A percentile compares a stretch with the other conserved stretches of the same genome.
Conservation (phyloP, 495 filamentous ascomycete species). For the Aspergillus ostianus region DNA sequence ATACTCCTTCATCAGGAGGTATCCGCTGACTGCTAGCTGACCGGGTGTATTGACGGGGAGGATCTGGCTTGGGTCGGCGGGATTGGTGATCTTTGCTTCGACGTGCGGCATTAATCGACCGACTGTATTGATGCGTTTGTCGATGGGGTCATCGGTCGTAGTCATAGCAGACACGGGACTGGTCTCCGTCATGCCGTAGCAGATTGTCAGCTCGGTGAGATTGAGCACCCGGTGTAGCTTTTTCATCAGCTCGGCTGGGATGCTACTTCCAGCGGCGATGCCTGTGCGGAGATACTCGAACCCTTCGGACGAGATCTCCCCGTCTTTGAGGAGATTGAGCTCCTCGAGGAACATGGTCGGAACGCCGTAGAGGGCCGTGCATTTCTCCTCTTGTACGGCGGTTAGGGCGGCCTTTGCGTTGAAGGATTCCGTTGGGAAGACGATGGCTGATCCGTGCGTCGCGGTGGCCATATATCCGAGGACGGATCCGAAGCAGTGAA, state of each 20-base stretch:
- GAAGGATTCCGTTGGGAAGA: constrained; percentile 87
- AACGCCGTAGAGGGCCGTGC: constrained; percentile 88
- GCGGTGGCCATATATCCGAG: constrained; percentile 93
- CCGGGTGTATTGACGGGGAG: constrained; percentile 66
- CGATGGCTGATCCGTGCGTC: constrained; percentile 79
- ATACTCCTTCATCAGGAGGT: constrained; percentile 88
- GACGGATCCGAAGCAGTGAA: constrained; percentile 91
- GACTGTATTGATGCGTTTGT: constrained; percentile 74
- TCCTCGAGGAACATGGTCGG: constrained; percentile 96
- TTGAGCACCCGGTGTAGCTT: constrained; percentile 74
- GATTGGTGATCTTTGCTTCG: constrained; percentile 78
- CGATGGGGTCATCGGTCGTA: constrained; percentile 72
- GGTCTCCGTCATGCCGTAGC: constrained; percentile 99
- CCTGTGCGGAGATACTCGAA: constrained; percentile 78
- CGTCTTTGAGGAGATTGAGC: constrained; percentile 65
- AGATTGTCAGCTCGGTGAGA: constrained; percentile 83
- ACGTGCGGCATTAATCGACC: constrained; percentile 80
- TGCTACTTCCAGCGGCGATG: constrained; percentile 84
- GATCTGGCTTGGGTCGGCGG: constrained; percentile 51
- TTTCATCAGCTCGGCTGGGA: constrained; percentile 83
- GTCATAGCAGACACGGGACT: constrained; percentile 93
- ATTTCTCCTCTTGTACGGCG: constrained; percentile 69
- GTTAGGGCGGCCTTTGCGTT: constrained; percentile 70
- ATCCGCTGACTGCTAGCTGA: constrained; percentile 82
- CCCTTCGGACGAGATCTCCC: constrained; percentile 51